A percentile compares a stretch with the other conserved stretches of the same genome.
Conservation (phyloP, 352 stramenopile genomes). For the Phytophthora quininea region DNA sequence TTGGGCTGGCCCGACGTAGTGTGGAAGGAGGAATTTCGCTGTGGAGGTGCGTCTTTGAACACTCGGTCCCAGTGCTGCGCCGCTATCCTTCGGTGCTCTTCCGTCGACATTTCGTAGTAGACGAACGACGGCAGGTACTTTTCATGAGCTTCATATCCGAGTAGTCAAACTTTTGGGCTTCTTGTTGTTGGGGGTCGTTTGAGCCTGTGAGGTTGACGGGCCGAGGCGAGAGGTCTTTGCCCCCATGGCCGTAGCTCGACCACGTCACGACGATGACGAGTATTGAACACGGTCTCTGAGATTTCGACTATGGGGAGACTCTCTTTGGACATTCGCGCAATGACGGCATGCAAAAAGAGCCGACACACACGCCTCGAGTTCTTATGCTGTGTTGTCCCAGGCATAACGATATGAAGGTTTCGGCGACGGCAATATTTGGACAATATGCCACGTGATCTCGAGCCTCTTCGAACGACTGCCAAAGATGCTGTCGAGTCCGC, state of each 20-base stretch:
- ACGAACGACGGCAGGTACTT: slow-evolving; percentile 47
- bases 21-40: slow-evolving; percentile 6
- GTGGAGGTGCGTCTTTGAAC: slow-evolving; percentile 29
- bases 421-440: too few relatives aligned
- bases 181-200: slow-evolving; percentile 13
- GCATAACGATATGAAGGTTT: too few relatives aligned
- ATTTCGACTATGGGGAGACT: not conserved
- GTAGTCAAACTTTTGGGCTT: slow-evolving; percentile 34
- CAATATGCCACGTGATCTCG: not conserved
- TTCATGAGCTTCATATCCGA: slow-evolving; percentile 44
- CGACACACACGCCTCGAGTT: too few relatives aligned
- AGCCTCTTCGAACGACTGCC: slow-evolving; percentile 9
- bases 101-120: slow-evolving; percentile 46
- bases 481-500: too few relatives aligned
- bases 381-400: too few relatives aligned
- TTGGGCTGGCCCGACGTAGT: slow-evolving; percentile 8
- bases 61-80: slow-evolving; percentile 2
- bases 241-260: slow-evolving; percentile 25
- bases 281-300: not conserved
- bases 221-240: slow-evolving; percentile 13
- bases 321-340: too few relatives aligned
- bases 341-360: too few relatives aligned
- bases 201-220: not conserved
- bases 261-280: not conserved
- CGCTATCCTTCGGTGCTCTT: slow-evolving; percentile 44